Percentiles rank a stretch among this genome's conserved stretches.
Conservation (phyloP, 345 rosid species). For the Heritiera fomes region DNA sequence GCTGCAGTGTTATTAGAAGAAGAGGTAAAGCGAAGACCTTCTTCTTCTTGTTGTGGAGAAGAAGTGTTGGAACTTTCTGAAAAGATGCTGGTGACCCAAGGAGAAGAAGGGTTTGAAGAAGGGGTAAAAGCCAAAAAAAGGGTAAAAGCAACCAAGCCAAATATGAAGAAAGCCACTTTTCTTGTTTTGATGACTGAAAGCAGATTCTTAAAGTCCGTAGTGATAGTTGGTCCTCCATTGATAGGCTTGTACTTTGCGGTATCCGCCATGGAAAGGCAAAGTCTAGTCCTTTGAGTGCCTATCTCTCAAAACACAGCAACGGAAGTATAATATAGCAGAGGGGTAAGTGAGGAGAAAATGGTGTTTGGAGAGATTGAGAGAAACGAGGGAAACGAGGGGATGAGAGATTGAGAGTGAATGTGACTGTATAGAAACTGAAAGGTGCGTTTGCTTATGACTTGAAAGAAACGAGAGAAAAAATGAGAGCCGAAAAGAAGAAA, state of each 20-base stretch:
- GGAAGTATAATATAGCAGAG: no score
- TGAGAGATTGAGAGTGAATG: neutral
- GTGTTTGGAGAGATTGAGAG: conserved; percentile 13
- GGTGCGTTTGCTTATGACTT: no score
- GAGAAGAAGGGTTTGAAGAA: conserved; percentile 56
- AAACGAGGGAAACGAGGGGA: neutral
- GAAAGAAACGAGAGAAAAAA: neutral
- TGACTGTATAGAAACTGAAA: conserved; percentile 14
- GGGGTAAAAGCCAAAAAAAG: conserved; percentile 67
- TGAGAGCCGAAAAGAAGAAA: neutral
- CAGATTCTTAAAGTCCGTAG: conserved; percentile 48
- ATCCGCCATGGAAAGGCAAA: conserved; percentile 50
- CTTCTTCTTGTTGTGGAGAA: neutral
- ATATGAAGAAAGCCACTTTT: conserved; percentile 55
- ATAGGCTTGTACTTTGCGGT: conserved; percentile 46
- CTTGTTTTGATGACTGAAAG: conserved; percentile 49
- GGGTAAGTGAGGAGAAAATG: neutral
- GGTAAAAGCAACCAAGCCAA: conserved; percentile 66
- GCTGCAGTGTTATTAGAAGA: conserved; percentile 31
- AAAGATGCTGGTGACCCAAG: conserved; percentile 54
- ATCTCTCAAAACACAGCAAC: neutral
- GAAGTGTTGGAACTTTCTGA: conserved; percentile 5
- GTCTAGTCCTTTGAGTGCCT: neutral
- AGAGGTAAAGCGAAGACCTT: conserved; percentile 25
- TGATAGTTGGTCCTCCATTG: conserved; percentile 36